A percentile compares a stretch with the other conserved stretches of the same genome.
phyloP scores from a whole-genome alignment of 768 basidiomycete genomes.

The Pleurotus giganteus region DNA sequence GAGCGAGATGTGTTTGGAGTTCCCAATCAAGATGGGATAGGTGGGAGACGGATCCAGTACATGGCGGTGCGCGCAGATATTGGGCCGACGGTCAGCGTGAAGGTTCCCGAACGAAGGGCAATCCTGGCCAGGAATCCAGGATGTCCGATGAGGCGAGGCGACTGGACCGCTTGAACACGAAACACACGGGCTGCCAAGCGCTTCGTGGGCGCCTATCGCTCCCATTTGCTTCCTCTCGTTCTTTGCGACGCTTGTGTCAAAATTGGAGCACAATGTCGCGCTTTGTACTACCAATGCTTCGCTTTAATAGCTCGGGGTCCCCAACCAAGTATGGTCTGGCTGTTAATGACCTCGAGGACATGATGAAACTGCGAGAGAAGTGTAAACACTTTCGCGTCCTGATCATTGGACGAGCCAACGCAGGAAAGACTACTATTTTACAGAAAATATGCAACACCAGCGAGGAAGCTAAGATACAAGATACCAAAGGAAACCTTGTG shows the following conservation, averaged over 20 bases:
- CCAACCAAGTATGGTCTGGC: background rate
- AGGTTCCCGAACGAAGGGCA: too few species aligned
- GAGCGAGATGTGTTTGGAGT: background rate
- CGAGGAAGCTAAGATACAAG: conserved; percentile 27
- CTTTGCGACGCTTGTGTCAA: background rate
- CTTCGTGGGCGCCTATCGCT: background rate
- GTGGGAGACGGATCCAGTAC: too few species aligned
- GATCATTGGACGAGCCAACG: conserved; percentile 37
- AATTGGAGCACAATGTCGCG: conserved; percentile 1
- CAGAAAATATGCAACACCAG: conserved; percentile 33
- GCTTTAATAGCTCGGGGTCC: background rate
- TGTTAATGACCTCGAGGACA: background rate
- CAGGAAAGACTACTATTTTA: conserved; percentile 40
- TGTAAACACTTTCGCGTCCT: conserved; percentile 31
- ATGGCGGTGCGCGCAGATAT: too few species aligned
- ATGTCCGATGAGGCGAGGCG: too few species aligned
- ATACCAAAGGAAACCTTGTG: conserved; percentile 19
- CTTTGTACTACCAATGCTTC: background rate
- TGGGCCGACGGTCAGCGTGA: too few species aligned
- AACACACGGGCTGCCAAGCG: background rate
- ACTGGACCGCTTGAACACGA: background rate
- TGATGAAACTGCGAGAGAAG: conserved; percentile 9
- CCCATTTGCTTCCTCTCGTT: background rate
- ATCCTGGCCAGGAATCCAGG: too few species aligned
- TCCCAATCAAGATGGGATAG: background rate